Evolutionary conservation across 73 alveolate genomes (phyloP).

Genomic region (Uronychia setigera): DNA sequence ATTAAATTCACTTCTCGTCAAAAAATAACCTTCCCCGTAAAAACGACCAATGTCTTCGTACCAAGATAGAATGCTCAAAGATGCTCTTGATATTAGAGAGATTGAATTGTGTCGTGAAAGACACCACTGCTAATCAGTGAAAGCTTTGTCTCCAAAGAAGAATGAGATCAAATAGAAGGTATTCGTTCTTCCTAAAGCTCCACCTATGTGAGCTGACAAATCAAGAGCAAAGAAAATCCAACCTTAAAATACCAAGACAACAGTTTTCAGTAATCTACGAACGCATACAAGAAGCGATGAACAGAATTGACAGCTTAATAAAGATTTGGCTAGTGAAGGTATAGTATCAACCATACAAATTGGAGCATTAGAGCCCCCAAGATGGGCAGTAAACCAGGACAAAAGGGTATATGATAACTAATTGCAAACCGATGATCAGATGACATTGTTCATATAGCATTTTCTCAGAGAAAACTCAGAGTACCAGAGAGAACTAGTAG

Average conservation of each 20-base stretch:
- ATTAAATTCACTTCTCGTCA: background rate
- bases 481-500: background rate
- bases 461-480: background rate
- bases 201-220: background rate
- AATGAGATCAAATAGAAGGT: background rate
- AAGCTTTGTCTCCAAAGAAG: background rate
- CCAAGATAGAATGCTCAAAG: background rate
- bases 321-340: background rate
- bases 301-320: background rate
- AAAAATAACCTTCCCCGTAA: background rate
- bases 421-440: background rate
- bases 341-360: background rate
- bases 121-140: background rate
- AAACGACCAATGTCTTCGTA: background rate
- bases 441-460: no score
- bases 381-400: no score
- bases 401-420: background rate
- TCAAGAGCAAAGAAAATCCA: background rate
- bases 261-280: background rate
- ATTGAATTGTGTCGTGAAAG: background rate
- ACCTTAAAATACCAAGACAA: no score
- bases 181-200: background rate
- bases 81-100: background rate
- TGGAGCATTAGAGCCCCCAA: background rate
- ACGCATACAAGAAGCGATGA: background rate